Evolutionary conservation across 257 asterid genomes (phyloP), one percentile per base, ranked within the genome.

Genomic region (Gynochthodes officinalis): DNA sequence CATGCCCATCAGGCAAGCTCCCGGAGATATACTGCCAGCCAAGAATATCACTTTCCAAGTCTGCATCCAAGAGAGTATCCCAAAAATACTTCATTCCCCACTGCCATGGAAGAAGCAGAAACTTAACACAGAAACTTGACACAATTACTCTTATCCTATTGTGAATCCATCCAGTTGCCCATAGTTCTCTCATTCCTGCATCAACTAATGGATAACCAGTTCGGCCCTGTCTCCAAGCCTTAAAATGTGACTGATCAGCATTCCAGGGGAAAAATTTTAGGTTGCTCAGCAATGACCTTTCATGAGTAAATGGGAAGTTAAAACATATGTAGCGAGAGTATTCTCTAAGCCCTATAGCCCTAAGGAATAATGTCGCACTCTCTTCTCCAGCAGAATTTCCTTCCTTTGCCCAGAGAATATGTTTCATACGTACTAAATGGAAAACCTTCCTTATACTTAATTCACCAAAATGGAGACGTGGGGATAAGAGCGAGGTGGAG

Each of bases 51-150:
- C 89, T 82, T 82, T 94, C 98, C 84, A 94, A 76, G 72, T 94
- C 97, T 1, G 98, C 97, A 72, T 94, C 98, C 71, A 94, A 83
- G 48, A 91, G 97, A 28, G 97, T 89, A 74, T 93, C 98, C 98
- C 98, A 93, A 16, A 93, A 93, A 69, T 94, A 94, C 79, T 86
- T 91, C 96, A 94, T 91, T 62, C 98, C 98, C 98, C 98, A 91
- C 67, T 88, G 96, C 97, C 98, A 94, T 5, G 98, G 97, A 21
- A 91, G 72, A 76, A 92, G 89, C 63, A 94, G 83, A 79, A 94
- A 84, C 82, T 94, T 91, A 57, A 93, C 98, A 60, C 70, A 91
- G 78, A 93, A 93, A 70, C 98, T 84, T 16, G 96, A 87, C 33
- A 91, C 97, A 14, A 94, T 87, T 37, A 91, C 90, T 76, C 97